Evolutionary conservation across 805 yeast genomes (phyloP).

Genomic region (Kregervanrija delftensis): DNA sequence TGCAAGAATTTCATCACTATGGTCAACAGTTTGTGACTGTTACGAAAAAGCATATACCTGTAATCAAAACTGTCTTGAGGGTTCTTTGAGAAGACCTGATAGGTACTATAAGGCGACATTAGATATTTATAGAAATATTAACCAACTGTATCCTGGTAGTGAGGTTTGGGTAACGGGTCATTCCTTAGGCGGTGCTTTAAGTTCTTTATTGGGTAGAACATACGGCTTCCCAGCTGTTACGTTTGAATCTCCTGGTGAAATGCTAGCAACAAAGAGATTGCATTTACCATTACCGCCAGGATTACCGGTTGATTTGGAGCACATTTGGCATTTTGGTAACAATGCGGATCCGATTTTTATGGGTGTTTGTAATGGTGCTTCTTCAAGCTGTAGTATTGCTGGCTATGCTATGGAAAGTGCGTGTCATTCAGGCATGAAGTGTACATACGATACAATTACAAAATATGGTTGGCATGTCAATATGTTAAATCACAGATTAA

Average conservation of each 20-base stretch:
- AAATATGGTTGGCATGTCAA: slow-evolving; percentile 92
- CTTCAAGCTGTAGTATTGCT: slow-evolving; percentile 79
- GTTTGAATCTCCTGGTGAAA: slow-evolving; percentile 91
- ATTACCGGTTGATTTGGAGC: slow-evolving; percentile 65
- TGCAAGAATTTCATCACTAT: slow-evolving; percentile 81
- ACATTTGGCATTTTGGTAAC: slow-evolving; percentile 93
- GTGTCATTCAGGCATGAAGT: slow-evolving; percentile 85
- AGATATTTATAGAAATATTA: slow-evolving; percentile 70
- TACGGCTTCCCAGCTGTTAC: slow-evolving; percentile 86
- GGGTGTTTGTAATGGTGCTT: slow-evolving; percentile 96
- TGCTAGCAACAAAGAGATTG: slow-evolving; percentile 71
- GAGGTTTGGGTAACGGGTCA: slow-evolving; percentile 92
- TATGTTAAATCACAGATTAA: slow-evolving; percentile 81
- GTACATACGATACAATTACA: slow-evolving; percentile 82
- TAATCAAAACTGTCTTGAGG: slow-evolving; percentile 79
- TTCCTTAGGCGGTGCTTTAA: slow-evolving; percentile 86
- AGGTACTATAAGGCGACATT: slow-evolving; percentile 75
- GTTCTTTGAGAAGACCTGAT: slow-evolving; percentile 65
- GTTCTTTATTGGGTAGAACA: slow-evolving; percentile 77
- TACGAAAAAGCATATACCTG: slow-evolving; percentile 79
- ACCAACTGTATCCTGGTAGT: slow-evolving; percentile 56
- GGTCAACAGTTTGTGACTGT: slow-evolving; percentile 96
- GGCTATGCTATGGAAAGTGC: slow-evolving; percentile 97
- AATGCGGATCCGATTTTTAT: slow-evolving; percentile 94
- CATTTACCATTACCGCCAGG: slow-evolving; percentile 95